Evolutionary conservation across 2,329 filamentous ascomycete species (phyloP), one percentile per base, ranked within the genome.

Genomic region (Arthrobotrys iridis): DNA sequence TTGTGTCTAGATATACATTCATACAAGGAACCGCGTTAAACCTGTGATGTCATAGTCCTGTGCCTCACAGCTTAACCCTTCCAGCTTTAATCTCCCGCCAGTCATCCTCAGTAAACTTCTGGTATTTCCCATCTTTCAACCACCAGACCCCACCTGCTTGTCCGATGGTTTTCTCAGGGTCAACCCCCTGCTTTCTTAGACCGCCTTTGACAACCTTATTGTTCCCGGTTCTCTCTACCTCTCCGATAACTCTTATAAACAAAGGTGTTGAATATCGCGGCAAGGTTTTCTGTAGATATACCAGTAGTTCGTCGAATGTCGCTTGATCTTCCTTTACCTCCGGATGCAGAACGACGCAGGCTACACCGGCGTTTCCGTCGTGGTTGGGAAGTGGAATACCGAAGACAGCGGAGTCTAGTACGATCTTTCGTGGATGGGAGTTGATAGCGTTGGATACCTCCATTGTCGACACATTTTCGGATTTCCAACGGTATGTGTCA

Each of bases 151-250:
- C 81, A 22, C 88, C 87, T 10, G 62, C 45, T 0, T 78, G 37
- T 81, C 81, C 0, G 10, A 24, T 59, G 2, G 60, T 83, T 79
- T 87, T 87, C 2, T 80, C 82, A 0, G 90, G 91, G 79, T 92
- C 87, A 0, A 94, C 91, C 0, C 93, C 93, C 77, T 93, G 87
- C 1, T 85, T 84, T n/a, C 92, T 85, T 77, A 96, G 81, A 0
- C 84, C 82, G 77, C 90, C 88, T 82, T 97, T 97, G 83, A 93
- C 90, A 83, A 96, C 91, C 85, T 97, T 97, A 80, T 93, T 91
- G 52, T 93, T 97, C 0, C 93, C 92, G 3, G 93, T 96, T 0
- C 67, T 55, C 43, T 83, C 82, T 48, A 86, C 82, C 24, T 86
- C 85, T 24, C 83, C 84, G 5, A 89, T 86, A 4, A 93, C 82